Evolutionary conservation across 352 stramenopile genomes (phyloP).

Genomic region (Aphanomyces cochlioides): DNA sequence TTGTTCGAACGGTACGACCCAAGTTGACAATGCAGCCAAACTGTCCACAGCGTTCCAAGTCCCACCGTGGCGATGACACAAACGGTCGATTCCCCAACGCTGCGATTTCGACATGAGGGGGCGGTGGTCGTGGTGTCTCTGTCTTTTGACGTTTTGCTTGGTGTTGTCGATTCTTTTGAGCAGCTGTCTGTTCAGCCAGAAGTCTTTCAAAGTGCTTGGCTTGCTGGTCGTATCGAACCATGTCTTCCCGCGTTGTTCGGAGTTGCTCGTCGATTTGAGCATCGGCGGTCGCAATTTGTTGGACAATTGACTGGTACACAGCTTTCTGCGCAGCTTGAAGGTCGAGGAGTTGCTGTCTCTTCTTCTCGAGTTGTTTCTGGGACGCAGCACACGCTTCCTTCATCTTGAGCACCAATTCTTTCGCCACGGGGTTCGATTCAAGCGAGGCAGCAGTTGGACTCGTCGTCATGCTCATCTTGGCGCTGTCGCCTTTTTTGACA

Average conservation of each 20-base stretch:
- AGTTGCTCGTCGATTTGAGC: constrained; percentile 7
- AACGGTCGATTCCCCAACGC: neutral
- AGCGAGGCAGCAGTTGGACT: no score
- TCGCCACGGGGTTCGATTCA: neutral
- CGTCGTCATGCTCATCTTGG: no score
- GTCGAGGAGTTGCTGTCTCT: neutral
- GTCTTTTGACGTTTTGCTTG: neutral
- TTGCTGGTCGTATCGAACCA: neutral
- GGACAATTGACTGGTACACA: no score
- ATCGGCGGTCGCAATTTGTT: neutral
- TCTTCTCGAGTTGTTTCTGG: neutral
- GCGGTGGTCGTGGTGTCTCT: neutral
- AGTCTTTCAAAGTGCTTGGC: neutral
- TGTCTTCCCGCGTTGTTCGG: neutral
- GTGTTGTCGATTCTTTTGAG: neutral
- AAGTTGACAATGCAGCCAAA: constrained; percentile 8
- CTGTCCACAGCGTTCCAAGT: neutral
- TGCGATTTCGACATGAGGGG: neutral
- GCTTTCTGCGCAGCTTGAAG: neutral
- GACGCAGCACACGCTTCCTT: neutral
- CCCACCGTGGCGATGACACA: neutral
- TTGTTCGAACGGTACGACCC: neutral
- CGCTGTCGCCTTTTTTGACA: no score
- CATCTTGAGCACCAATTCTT: constrained; percentile 12
- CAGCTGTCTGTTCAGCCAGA: neutral